Percentiles rank a stretch among this genome's conserved stretches.
Conservation (phyloP, 2,329 filamentous ascomycete species). For the Penicillium crustosum region DNA sequence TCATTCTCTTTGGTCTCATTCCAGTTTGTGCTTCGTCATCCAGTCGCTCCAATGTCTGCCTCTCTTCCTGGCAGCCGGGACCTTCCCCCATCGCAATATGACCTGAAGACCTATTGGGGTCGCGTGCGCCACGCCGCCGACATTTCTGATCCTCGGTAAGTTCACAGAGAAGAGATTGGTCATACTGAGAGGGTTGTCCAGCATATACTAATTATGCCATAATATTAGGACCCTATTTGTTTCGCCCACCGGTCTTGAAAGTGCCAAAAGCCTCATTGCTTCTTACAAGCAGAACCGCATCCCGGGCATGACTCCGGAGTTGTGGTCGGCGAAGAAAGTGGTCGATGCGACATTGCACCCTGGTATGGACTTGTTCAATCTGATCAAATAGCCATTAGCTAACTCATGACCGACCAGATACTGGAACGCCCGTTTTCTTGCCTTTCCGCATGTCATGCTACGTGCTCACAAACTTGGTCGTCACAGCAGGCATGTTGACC, state of each 20-base stretch:
- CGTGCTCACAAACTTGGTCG: slow-evolving; percentile 87
- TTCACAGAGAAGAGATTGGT: slow-evolving; percentile 14
- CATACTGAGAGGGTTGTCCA: slow-evolving; percentile 9
- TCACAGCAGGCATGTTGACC: slow-evolving; percentile 95
- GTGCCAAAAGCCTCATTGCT: slow-evolving; percentile 78
- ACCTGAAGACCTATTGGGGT: slow-evolving; percentile 91
- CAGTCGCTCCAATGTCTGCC: slow-evolving; percentile 53
- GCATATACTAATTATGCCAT: background rate
- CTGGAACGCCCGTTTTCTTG: slow-evolving; percentile 84
- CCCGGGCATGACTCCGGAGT: slow-evolving; percentile 76
- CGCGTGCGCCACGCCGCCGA: slow-evolving; percentile 85
- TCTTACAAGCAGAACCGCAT: slow-evolving; percentile 84
- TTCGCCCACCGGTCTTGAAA: slow-evolving; percentile 72
- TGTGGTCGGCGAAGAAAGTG: slow-evolving; percentile 96
- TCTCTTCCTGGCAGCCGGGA: slow-evolving; percentile 69
- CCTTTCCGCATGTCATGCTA: slow-evolving; percentile 98
- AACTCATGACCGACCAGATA: slow-evolving; percentile 59
- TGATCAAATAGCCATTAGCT: background rate
- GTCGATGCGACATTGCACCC: slow-evolving; percentile 96
- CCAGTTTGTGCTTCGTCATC: slow-evolving; percentile 2
- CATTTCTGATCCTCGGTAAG: slow-evolving; percentile 94
- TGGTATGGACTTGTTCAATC: slow-evolving; percentile 57
- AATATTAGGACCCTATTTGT: slow-evolving; percentile 76
- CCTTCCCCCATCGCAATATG: slow-evolving; percentile 86
- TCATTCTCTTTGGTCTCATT: slow-evolving; percentile 13